These are phyloP conservation scores for Cyclospora cayetanensis DNA, from an alignment of 169 alveolate species.

Conservation along the genomic window DNA sequence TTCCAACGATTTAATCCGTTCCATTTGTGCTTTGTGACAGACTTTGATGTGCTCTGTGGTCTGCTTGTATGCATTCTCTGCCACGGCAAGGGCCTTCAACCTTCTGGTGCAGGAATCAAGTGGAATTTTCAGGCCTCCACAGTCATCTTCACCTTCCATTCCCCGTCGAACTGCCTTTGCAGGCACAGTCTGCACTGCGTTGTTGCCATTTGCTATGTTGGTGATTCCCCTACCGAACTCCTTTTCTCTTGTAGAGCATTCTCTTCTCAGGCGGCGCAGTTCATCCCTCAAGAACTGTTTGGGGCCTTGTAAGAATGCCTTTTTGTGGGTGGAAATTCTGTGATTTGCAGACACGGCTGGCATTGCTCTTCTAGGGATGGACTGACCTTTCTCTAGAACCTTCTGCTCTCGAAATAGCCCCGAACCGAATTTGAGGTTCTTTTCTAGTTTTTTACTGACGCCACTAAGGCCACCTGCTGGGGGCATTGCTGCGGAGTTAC, in stretches of 20 bases:
- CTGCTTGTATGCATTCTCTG: slow-evolving; percentile 17
- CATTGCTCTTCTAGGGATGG: background rate
- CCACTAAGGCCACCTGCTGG: background rate
- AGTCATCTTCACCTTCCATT: background rate
- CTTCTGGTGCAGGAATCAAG: slow-evolving; percentile 5
- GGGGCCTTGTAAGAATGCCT: background rate
- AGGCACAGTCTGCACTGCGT: background rate
- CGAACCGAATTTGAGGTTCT: background rate
- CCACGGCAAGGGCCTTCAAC: slow-evolving; percentile 2
- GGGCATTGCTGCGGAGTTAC: no score
- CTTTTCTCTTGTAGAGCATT: background rate
- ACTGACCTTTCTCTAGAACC: background rate
- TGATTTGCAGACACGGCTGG: background rate
- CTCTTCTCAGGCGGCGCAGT: background rate
- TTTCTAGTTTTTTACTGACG: background rate
- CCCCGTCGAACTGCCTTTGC: background rate
- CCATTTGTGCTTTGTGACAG: background rate
- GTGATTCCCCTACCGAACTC: background rate
- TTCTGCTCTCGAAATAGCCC: background rate
- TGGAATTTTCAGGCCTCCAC: background rate
- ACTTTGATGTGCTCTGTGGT: slow-evolving; percentile 33
- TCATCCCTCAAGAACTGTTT: background rate
- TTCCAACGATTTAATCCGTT: background rate
- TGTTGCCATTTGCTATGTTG: background rate
- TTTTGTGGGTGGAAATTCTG: background rate